These are phyloP conservation scores for Adansonia rubrostipa DNA, from an alignment of 441 rosid genomes.

Conservation along the genomic window DNA sequence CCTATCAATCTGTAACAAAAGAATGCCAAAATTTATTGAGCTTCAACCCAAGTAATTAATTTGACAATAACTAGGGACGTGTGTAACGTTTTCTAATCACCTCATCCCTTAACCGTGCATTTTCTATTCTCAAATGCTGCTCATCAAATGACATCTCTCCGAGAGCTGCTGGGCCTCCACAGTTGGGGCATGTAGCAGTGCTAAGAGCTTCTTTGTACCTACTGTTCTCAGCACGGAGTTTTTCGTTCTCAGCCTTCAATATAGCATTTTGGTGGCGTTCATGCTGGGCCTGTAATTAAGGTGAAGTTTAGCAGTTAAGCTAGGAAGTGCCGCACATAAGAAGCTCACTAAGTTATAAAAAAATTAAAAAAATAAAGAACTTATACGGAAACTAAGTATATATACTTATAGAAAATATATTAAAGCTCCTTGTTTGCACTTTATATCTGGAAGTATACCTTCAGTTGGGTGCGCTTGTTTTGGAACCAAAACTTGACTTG, in stretches of 20 bases:
- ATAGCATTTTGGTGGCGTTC: constrained; percentile 84
- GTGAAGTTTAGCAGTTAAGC: background rate
- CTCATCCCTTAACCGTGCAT: constrained; percentile 90
- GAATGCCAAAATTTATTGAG: background rate
- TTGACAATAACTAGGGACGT: background rate
- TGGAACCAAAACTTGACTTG: constrained; percentile 99
- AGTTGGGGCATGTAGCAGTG: constrained; percentile 90
- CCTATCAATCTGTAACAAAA: constrained; percentile 70
- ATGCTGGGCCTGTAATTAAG: constrained; percentile 68
- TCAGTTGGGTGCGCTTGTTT: constrained; percentile 98
- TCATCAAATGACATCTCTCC: constrained; percentile 99
- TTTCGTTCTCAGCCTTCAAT: constrained; percentile 79
- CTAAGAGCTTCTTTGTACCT: constrained; percentile 87
- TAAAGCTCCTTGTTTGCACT: background rate
- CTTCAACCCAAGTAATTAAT: background rate
- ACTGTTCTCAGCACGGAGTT: constrained; percentile 80
- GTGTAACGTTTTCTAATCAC: constrained; percentile 36
- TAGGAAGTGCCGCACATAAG: background rate
- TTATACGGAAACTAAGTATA: background rate
- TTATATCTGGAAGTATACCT: constrained; percentile 34
- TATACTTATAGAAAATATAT: background rate
- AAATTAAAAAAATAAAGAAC: no score
- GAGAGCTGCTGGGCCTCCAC: constrained; percentile 90
- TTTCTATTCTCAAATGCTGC: constrained; percentile 92
- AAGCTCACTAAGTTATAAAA: no score